phyloP scores from a whole-genome alignment of 768 basidiomycete species.

The Dictyophora rubrovolvata region DNA sequence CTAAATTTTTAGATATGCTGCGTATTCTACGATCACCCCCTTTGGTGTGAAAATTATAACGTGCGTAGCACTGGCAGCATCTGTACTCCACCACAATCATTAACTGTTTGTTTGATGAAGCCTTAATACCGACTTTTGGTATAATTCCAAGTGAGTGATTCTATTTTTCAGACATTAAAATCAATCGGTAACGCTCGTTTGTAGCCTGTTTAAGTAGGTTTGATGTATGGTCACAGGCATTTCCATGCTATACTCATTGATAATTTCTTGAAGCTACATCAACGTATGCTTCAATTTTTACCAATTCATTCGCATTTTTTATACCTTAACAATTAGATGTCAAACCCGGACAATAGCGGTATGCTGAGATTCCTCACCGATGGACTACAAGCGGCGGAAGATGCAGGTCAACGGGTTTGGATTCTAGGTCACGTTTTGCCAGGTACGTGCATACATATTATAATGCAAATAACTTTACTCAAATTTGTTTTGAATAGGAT shows the following conservation, averaged over 20 bases:
- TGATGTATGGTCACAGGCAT: not conserved
- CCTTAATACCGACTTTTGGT: constrained; percentile 22
- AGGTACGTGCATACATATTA: constrained; percentile 29
- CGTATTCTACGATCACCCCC: constrained; percentile 16
- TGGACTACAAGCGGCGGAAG: constrained; percentile 70
- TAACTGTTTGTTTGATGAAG: not conserved
- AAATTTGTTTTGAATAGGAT: not conserved
- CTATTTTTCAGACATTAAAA: constrained; percentile 1
- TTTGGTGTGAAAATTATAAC: constrained; percentile 19
- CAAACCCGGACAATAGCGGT: constrained; percentile 57
- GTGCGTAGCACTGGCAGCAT: not conserved
- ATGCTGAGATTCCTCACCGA: constrained; percentile 73
- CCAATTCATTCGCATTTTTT: too few species aligned
- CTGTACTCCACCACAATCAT: not conserved
- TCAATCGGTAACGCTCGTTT: not conserved
- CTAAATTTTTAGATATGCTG: constrained; percentile 13
- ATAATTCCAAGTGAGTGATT: constrained; percentile 16
- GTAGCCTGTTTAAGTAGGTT: constrained; percentile 8
- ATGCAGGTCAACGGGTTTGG: constrained; percentile 56
- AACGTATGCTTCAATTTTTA: not conserved
- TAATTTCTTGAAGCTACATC: not conserved
- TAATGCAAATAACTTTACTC: too few species aligned
- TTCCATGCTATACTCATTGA: too few species aligned
- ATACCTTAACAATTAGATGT: constrained; percentile 26
- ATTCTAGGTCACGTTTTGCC: constrained; percentile 44